Evolutionary conservation across 2,329 filamentous ascomycete species (phyloP), one percentile per base, ranked within the genome.

Genomic region (Colletotrichum truncatum): DNA sequence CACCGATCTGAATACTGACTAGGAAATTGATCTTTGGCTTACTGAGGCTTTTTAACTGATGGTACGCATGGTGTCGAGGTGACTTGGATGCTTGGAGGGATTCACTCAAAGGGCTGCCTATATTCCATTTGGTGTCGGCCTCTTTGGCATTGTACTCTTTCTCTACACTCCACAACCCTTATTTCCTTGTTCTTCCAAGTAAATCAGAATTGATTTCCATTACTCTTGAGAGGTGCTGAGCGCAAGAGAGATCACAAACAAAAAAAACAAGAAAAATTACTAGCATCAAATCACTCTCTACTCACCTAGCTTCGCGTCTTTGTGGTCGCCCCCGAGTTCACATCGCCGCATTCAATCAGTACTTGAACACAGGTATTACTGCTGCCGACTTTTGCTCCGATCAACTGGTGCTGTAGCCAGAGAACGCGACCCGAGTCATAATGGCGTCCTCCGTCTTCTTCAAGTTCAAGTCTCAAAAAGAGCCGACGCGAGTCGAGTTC

Each of bases 391-490:
- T 48, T 32, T 64, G 43, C 26, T 18, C 28, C 26, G 61, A 58
- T 56, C 63, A 55, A 41, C 57, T 55, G 4, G 34, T 46, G 28
- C n/a, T 43, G 57, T 66, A 39, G 38, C 28, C 51, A 56, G 12
- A 45, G 18, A 9, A 54, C 41, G 32, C 45, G 32, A 26, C 16
- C 21, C 38, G 21, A 55, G 36, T 53, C 82, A 89, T 75, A 75
- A 98, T 98, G 94, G 89, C 93, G 77, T 97, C 96, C 62, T 98
- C 94, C 71, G 96, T 99, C 76, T 98, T 98, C 82, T 99, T 98
- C 92, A 97, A 97, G 83, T 99, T 99, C 90, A 98, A 98, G 83
- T 98, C 95, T 72, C 94, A 97, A 77, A 98, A 94, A 83, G 96
- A 98, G 77, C 93, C 94, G 66, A 93, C 93, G 63, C 90, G 94